Percentiles rank a stretch among this genome's conserved stretches.
These are phyloP conservation scores for Saitozyma podzolica DNA, from an alignment of 768 basidiomycete genomes.

Conservation along the genomic window DNA sequence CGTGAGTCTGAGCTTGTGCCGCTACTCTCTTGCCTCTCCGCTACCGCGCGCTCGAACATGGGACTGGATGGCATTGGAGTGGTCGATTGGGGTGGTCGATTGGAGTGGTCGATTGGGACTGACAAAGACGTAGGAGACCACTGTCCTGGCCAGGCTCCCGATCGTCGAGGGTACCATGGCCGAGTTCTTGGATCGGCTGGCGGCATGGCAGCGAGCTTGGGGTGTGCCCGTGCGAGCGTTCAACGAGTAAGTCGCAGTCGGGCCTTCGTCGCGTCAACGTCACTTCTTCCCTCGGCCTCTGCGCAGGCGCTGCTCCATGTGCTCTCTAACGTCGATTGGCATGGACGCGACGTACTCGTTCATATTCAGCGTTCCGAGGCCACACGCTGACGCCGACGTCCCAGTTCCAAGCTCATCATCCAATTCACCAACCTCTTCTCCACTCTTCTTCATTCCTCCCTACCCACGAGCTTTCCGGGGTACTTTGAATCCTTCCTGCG, in stretches of 20 bases:
- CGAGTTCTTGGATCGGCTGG: slow-evolving; percentile 36
- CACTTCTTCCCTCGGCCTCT: no score
- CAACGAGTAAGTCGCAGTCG: slow-evolving; percentile 34
- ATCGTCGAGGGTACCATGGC: no score
- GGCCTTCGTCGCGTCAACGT: no score
- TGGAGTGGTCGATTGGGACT: no score
- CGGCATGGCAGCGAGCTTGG: slow-evolving; percentile 46
- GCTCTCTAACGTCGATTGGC: background rate
- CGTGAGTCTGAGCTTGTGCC: slow-evolving; percentile 4
- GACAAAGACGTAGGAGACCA: no score
- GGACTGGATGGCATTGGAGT: no score
- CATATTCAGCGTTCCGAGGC: background rate
- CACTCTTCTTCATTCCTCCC: slow-evolving; percentile 37
- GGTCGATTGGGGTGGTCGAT: no score
- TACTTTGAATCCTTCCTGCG: slow-evolving; percentile 38
- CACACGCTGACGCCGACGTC: background rate
- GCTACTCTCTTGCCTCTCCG: no score
- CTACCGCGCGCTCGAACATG: no score
- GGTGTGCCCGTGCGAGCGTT: slow-evolving; percentile 35
- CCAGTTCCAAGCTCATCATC: slow-evolving; percentile 31
- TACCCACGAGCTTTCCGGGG: slow-evolving; percentile 34
- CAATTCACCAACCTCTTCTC: slow-evolving; percentile 39
- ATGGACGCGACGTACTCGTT: background rate
- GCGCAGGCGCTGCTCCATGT: background rate
- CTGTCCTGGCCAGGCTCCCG: no score